These are phyloP conservation scores for Physcia stellaris DNA, from an alignment of 495 filamentous ascomycete genomes.

Conservation along the genomic window DNA sequence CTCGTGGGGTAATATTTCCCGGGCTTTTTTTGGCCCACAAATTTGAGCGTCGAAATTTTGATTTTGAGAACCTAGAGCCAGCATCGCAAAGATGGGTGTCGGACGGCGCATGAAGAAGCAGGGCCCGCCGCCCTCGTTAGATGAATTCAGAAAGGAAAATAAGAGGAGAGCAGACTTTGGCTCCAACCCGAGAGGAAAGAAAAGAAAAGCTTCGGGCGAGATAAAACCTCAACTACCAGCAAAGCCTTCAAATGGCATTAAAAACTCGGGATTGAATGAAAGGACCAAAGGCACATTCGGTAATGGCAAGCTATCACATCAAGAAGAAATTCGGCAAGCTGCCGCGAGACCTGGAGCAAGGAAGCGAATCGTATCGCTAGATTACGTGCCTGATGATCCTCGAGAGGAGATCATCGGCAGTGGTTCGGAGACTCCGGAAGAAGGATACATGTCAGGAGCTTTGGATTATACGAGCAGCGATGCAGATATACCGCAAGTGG, in stretches of 20 bases:
- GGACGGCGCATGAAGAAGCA: slow-evolving; percentile 93
- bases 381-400: too few relatives aligned
- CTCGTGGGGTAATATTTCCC: neutral
- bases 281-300: slow-evolving; percentile 21
- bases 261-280: slow-evolving; percentile 16
- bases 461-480: slow-evolving; percentile 22
- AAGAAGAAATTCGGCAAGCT: slow-evolving; percentile 22
- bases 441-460: too few relatives aligned
- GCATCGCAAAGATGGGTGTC: slow-evolving; percentile 49
- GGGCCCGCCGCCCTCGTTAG: slow-evolving; percentile 67
- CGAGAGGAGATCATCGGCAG: too few relatives aligned
- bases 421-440: neutral
- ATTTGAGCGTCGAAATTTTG: too few relatives aligned
- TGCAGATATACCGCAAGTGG: too few relatives aligned
- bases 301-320: slow-evolving; percentile 17
- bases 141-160: slow-evolving; percentile 76
- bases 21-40: neutral
- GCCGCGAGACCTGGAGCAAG: slow-evolving; percentile 29
- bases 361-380: slow-evolving; percentile 25
- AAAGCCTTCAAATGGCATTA: slow-evolving; percentile 18
- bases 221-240: slow-evolving; percentile 16
- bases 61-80: neutral
- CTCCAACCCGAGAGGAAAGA: slow-evolving; percentile 34
- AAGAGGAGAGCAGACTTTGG: slow-evolving; percentile 35
- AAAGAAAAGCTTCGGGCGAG: slow-evolving; percentile 25